phyloP scores from a whole-genome alignment of 2,329 filamentous ascomycete genomes.

The Aaosphaeria pasadenensis region DNA sequence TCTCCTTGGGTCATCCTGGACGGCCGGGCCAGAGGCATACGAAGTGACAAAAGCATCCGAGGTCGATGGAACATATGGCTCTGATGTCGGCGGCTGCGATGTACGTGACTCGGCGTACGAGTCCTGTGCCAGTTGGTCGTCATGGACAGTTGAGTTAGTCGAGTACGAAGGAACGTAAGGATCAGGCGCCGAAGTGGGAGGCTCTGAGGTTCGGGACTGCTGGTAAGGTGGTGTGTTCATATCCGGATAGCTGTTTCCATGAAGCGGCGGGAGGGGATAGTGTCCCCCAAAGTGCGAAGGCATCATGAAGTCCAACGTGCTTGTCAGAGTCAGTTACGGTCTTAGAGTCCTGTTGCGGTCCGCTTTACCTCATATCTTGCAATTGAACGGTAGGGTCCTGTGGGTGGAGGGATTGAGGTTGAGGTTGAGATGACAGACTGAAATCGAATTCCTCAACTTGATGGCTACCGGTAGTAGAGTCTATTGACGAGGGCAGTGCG shows the following conservation, averaged over 20 bases:
- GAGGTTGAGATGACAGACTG: slow-evolving; percentile 15
- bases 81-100: slow-evolving; percentile 11
- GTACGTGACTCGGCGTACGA: not conserved
- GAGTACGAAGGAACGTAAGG: slow-evolving; percentile 18
- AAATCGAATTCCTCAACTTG: slow-evolving; percentile 14
- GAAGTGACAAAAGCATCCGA: slow-evolving; percentile 12
- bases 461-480: slow-evolving; percentile 19
- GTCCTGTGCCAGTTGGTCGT: not conserved
- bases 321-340: slow-evolving; percentile 8
- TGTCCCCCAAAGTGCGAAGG: slow-evolving; percentile 36
- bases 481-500: slow-evolving; percentile 15
- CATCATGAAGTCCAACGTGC: slow-evolving; percentile 41
- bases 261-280: slow-evolving; percentile 30
- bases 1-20: no score
- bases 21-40: no score
- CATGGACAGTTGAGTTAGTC: slow-evolving; percentile 1
- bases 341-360: slow-evolving; percentile 1
- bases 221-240: slow-evolving; percentile 26
- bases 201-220: slow-evolving; percentile 9
- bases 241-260: slow-evolving; percentile 29
- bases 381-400: slow-evolving; percentile 19
- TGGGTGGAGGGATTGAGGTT: slow-evolving; percentile 7
- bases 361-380: slow-evolving; percentile 39
- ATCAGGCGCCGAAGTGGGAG: slow-evolving; percentile 13
- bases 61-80: slow-evolving; percentile 22